Conservation (phyloP, 1,284 basidiomycete genomes). For the Coniferiporia sulphurascens region DNA sequence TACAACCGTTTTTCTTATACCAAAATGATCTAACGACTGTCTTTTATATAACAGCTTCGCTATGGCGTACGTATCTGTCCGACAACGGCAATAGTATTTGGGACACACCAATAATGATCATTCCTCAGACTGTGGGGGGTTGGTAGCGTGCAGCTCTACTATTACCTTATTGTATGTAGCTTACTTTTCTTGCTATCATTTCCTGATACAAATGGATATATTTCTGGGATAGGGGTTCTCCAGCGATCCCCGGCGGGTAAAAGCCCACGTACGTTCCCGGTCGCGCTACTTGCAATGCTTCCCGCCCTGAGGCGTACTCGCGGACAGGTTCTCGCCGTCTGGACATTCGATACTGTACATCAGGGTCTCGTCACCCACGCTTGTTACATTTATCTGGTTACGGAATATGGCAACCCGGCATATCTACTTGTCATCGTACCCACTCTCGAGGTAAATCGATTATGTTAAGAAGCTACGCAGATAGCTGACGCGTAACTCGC, state of each 20-base stretch:
- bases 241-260: constrained; percentile 9
- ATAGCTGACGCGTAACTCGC: too few relatives aligned
- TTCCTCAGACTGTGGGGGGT: constrained; percentile 3
- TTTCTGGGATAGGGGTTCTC: constrained; percentile 1
- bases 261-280: constrained; percentile 1
- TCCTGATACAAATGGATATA: background rate
- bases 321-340: constrained; percentile 6
- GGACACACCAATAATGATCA: background rate
- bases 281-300: background rate
- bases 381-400: constrained; percentile 14
- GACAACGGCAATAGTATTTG: background rate
- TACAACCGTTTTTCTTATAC: background rate
- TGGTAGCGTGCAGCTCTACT: constrained; percentile 7
- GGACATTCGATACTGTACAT: constrained; percentile 16
- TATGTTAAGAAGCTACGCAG: background rate
- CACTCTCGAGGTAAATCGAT: background rate
- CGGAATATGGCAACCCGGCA: constrained; percentile 6
- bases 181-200: background rate
- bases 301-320: background rate
- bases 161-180: constrained; percentile 10
- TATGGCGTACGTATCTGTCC: background rate
- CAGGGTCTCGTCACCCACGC: constrained; percentile 15
- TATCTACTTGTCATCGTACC: constrained; percentile 5
- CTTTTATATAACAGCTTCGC: background rate
- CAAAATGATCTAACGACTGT: background rate